Evolutionary conservation across 2,329 filamentous ascomycete genomes (phyloP).

Genomic region (Sclerotinia trifoliorum): DNA sequence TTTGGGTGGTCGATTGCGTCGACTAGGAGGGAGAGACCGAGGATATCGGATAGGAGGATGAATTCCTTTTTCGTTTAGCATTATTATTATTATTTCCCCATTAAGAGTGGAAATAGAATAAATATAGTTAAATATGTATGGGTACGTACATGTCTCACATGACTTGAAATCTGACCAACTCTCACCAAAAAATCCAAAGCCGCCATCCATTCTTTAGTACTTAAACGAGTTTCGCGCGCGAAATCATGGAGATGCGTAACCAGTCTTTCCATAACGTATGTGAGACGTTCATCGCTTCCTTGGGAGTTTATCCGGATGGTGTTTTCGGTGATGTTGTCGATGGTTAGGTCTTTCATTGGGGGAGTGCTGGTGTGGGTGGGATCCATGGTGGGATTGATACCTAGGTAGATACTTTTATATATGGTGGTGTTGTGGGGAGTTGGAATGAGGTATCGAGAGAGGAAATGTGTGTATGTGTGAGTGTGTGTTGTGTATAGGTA

Average conservation of each 20-base stretch:
- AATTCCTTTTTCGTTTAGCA: constrained; percentile 55
- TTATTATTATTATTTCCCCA: no score
- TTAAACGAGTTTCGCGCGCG: constrained; percentile 73
- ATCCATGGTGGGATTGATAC: constrained; percentile 27
- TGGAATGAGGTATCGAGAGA: neutral
- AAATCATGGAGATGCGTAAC: constrained; percentile 81
- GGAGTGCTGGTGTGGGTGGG: constrained; percentile 39
- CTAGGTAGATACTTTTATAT: neutral
- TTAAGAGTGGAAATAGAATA: neutral
- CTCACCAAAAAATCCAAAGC: constrained; percentile 69
- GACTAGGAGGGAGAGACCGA: constrained; percentile 76
- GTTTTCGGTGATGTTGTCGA: constrained; percentile 78
- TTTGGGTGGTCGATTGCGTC: constrained; percentile 84
- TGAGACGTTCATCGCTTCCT: constrained; percentile 61
- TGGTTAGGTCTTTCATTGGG: constrained; percentile 67
- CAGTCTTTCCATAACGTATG: constrained; percentile 70
- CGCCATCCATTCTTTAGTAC: constrained; percentile 75
- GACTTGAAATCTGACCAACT: constrained; percentile 70
- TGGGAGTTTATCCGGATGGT: constrained; percentile 73
- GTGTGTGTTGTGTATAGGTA: no score
- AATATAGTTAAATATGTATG: neutral
- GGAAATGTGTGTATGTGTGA: no score
- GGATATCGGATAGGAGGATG: constrained; percentile 77
- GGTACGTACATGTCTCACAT: constrained; percentile 64
- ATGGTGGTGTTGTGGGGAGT: neutral